These are phyloP conservation scores for Solanum bulbocastanum DNA, from an alignment of 257 asterid species.

Conservation along the genomic window DNA sequence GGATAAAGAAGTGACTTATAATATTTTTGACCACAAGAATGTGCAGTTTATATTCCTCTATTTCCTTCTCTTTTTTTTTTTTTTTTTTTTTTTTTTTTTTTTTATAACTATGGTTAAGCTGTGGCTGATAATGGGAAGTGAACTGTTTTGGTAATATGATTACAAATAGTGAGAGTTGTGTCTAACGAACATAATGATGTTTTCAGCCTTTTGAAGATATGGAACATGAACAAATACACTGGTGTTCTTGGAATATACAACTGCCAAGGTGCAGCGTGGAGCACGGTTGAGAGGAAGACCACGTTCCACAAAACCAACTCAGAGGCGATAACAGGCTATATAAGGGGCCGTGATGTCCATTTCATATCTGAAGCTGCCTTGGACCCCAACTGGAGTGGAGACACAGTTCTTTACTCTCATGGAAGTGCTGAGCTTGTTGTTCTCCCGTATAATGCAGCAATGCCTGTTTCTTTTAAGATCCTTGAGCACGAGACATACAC, in stretches of 20 bases:
- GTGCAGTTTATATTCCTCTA: neutral
- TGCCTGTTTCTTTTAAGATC: conserved; percentile 72
- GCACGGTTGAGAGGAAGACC: conserved; percentile 53
- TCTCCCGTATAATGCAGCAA: conserved; percentile 40
- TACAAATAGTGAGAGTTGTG: neutral
- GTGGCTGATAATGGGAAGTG: neutral
- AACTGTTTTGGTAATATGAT: neutral
- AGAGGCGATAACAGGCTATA: conserved; percentile 49
- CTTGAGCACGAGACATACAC: conserved; percentile 73
- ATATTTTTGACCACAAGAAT: neutral
- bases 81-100: no score
- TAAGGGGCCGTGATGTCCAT: conserved; percentile 66
- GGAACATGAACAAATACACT: conserved; percentile 82
- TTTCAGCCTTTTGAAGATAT: conserved; percentile 68
- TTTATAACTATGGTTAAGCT: neutral
- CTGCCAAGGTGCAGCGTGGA: conserved; percentile 95
- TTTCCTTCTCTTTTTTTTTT: neutral
- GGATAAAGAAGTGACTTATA: neutral
- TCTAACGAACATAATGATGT: conserved; percentile 2
- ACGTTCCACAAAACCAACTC: conserved; percentile 58
- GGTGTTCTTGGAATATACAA: conserved; percentile 85
- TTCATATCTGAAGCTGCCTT: conserved; percentile 40
- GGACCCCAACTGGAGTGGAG: conserved; percentile 61
- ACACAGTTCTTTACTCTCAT: conserved; percentile 48
- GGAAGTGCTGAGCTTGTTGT: conserved; percentile 17